Evolutionary conservation across 495 filamentous ascomycete species (phyloP), one percentile per base, ranked within the genome.

Genomic region (Saxophila tyrrhenica): DNA sequence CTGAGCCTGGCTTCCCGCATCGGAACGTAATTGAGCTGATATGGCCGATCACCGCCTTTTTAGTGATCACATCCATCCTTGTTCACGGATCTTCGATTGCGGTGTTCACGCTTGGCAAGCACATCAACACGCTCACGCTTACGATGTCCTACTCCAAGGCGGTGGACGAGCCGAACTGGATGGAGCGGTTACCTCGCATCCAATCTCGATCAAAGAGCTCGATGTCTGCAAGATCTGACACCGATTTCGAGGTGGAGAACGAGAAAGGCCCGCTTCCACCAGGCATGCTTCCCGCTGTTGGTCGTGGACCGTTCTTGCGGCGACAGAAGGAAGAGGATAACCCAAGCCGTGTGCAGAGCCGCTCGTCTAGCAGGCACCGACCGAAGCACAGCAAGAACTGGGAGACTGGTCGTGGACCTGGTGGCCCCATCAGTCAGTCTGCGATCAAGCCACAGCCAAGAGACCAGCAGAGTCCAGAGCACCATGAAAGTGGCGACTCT

Each of bases 31-130:
- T 96, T 16, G 69, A 80, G 43, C 67, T 94, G 23, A 95, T 99
- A 47, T 99, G 94, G 94, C 94, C 94, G 1, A 89, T 99, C 39
- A 91, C 88, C 0, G 85, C 86, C 0, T 99, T 97, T 71, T 73
- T 99, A 63, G 89, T 99, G 48, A 86, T 99, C 39, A 76, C 85
- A 3, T 97, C 94, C 5, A 99, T 99, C 57, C 65, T 96, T 49
- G 89, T 99, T 3, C 94, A 99, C 65, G 94, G 94, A 8, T 96
- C 91, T 24, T 99, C 94, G 0, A 87, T 99, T 65, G 94, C 94
- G 9, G 94, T 99, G 13, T 99, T 99, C 64, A 97, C 94, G 0
- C 79, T 99, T 8, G 94, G 94, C 47, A 99, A 97, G 67, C 92
- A 85, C 46, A 97, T 99, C 76, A 97, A 99, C 69, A 97, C 94